Evolutionary conservation across 345 rosid species (phyloP).

Genomic region (Aurinia saxatilis): DNA sequence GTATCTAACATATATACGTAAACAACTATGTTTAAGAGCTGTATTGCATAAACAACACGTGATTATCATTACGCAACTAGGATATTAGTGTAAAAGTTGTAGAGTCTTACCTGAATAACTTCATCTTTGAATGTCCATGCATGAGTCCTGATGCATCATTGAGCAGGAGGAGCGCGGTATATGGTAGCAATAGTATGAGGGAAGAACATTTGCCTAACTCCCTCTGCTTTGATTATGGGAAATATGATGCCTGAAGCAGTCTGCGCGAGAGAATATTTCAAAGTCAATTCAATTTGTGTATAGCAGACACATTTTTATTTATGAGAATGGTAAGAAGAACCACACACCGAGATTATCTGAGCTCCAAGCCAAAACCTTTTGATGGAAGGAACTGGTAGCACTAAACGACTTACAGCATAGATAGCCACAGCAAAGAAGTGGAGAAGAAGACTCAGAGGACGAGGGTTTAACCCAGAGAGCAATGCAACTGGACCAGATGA

Average conservation of each 20-base stretch:
- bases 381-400: conserved; percentile 31
- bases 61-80: background rate
- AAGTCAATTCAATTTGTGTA: background rate
- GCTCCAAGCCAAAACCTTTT: conserved; percentile 30
- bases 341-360: conserved; percentile 25
- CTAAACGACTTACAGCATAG: conserved; percentile 23
- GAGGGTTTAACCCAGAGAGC: conserved; percentile 35
- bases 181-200: conserved; percentile 23
- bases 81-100: background rate
- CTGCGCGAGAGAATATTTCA: conserved; percentile 17
- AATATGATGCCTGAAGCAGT: conserved; percentile 40
- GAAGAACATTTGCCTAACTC: conserved; percentile 44
- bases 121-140: background rate
- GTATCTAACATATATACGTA: no score
- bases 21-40: no score
- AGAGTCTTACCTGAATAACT: background rate
- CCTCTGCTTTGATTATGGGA: no score
- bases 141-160: conserved; percentile 5
- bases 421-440: conserved; percentile 34
- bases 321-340: background rate
- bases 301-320: background rate
- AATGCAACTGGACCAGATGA: conserved; percentile 32
- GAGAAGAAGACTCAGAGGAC: conserved; percentile 25
- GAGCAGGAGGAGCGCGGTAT: conserved; percentile 17
- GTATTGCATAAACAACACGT: background rate